These are phyloP conservation scores for Eruca vesicaria DNA, from an alignment of 441 rosid genomes.

Conservation along the genomic window DNA sequence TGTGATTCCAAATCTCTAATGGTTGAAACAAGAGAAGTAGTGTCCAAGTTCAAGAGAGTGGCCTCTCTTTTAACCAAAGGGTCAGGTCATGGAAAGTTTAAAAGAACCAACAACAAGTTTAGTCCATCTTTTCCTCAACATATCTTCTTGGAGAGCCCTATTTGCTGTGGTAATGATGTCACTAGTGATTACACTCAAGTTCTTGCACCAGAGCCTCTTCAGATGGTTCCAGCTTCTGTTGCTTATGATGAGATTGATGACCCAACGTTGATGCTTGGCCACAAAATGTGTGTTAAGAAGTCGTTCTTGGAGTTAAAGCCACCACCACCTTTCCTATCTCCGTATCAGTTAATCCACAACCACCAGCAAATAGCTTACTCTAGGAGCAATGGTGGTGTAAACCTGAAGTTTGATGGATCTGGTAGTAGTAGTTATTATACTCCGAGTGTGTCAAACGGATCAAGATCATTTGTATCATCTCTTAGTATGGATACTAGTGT, in stretches of 20 bases:
- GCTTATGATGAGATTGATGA: slow-evolving; percentile 34
- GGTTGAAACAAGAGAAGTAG: slow-evolving; percentile 49
- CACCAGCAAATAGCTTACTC: slow-evolving; percentile 49
- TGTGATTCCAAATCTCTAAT: slow-evolving; percentile 40
- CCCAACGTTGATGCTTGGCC: slow-evolving; percentile 26
- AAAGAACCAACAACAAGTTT: slow-evolving; percentile 46
- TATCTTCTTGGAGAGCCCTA: slow-evolving; percentile 53
- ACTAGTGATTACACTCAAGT: slow-evolving; percentile 35
- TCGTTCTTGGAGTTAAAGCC: slow-evolving; percentile 44
- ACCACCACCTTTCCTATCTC: slow-evolving; percentile 43
- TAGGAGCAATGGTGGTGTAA: slow-evolving; percentile 52
- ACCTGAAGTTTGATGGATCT: slow-evolving; percentile 62
- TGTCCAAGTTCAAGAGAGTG: slow-evolving; percentile 55
- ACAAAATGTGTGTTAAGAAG: slow-evolving; percentile 39
- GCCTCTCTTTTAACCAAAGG: slow-evolving; percentile 48
- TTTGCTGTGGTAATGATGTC: slow-evolving; percentile 11
- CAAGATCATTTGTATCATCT: slow-evolving; percentile 61
- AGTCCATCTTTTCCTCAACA: slow-evolving; percentile 47
- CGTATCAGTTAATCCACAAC: slow-evolving; percentile 49
- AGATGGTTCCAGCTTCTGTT: slow-evolving; percentile 51
- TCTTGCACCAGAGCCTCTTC: slow-evolving; percentile 65
- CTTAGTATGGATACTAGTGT: slow-evolving; percentile 62
- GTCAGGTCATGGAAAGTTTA: slow-evolving; percentile 52
- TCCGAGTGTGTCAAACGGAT: slow-evolving; percentile 49
- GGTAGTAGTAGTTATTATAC: slow-evolving; percentile 49